Conservation (phyloP, 371 early-diverging fungal genomes). For the Aphelidium insulamus region DNA sequence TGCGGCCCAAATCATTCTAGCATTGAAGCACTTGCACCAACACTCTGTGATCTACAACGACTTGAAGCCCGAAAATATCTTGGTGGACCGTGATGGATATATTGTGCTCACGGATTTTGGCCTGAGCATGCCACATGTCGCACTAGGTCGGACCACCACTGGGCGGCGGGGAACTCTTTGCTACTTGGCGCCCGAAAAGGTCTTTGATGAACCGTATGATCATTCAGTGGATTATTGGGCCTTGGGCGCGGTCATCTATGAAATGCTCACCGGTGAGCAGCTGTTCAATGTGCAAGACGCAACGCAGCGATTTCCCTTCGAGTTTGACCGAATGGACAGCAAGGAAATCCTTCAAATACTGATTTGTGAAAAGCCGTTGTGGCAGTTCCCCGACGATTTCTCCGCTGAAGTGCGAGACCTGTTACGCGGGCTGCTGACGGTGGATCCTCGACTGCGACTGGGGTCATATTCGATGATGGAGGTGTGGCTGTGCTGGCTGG, state of each 20-base stretch:
- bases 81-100: conserved; percentile 52
- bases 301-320: too few relatives aligned
- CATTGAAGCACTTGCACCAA: conserved; percentile 67
- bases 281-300: too few relatives aligned
- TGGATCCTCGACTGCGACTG: too few relatives aligned
- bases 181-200: conserved; percentile 40
- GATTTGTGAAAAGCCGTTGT: too few relatives aligned
- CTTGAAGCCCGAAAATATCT: conserved; percentile 60
- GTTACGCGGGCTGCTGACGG: too few relatives aligned
- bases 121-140: conserved; percentile 53
- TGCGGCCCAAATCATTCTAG: conserved; percentile 61
- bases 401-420: too few relatives aligned
- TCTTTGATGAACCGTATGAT: conserved; percentile 56
- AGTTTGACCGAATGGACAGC: too few relatives aligned
- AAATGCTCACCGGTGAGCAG: conserved; percentile 73
- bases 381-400: too few relatives aligned
- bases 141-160: conserved; percentile 52
- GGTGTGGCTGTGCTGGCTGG: too few relatives aligned
- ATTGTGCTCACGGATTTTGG: conserved; percentile 74
- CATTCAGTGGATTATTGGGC: conserved; percentile 86
- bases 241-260: conserved; percentile 69
- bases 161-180: conserved; percentile 33
- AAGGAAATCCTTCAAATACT: too few relatives aligned
- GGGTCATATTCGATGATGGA: too few relatives aligned
- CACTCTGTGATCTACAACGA: conserved; percentile 72